Evolutionary conservation across 1,139 yeast species (phyloP).

Genomic region (Lodderomyces pseudojiufengensis): DNA sequence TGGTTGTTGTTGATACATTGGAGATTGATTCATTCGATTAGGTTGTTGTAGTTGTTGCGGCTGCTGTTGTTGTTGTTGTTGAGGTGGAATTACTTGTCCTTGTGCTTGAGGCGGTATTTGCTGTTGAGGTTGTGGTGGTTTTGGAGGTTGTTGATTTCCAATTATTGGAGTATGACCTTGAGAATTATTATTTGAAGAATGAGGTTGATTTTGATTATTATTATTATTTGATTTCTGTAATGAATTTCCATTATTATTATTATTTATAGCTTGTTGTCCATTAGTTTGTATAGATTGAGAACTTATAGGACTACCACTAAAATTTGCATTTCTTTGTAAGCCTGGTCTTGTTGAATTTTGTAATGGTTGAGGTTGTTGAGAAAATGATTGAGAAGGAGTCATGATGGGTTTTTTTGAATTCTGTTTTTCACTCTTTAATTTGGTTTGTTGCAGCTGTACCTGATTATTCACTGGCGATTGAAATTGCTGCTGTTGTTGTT

Average conservation of each 20-base stretch:
- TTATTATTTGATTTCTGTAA: constrained; percentile 2
- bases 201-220: constrained; percentile 8
- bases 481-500: constrained; percentile 5
- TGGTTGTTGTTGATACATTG: constrained; percentile 2
- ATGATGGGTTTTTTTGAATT: constrained; percentile 3
- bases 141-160: constrained; percentile 7
- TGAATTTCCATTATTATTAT: constrained; percentile 1
- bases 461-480: background rate
- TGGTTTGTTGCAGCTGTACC: constrained; percentile 8
- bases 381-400: background rate
- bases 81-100: constrained; percentile 1
- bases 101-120: constrained; percentile 1
- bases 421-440: no score
- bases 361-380: background rate
- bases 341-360: constrained; percentile 7
- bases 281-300: constrained; percentile 5
- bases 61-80: constrained; percentile 4
- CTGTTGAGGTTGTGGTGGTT: constrained; percentile 1
- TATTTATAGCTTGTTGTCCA: constrained; percentile 2
- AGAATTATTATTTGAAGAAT: constrained; percentile 11
- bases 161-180: constrained; percentile 16
- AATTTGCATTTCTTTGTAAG: constrained; percentile 10
- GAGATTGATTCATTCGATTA: background rate
- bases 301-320: constrained; percentile 8
- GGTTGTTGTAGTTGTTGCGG: background rate